Base-by-base conservation (phyloP, 352 stramenopile genomes). In the Pythium sp. region DNA sequence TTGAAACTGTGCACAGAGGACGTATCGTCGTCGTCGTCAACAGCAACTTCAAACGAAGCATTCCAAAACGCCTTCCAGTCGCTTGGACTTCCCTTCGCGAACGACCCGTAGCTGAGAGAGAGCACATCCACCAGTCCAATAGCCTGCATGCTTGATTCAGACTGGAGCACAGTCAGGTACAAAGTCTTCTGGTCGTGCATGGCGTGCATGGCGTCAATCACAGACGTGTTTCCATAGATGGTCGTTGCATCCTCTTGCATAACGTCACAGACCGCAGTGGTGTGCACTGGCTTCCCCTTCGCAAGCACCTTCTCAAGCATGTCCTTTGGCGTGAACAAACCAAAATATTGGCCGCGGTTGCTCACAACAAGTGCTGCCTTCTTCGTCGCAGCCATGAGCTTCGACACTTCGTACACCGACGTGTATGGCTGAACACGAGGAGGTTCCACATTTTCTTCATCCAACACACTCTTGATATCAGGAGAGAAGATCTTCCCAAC, bases 241-340 rank as follows among this genome's bases (percentile, higher is more conserved):
- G 77, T 87, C 20, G 88, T 77, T 28, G 90, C 77, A 46, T 92
- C 84, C 46, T 93, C 84, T 43, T 89, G 69, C 89, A 97, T 96
- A 2, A 99, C 96, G 77, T 95, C 88, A 56, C 79, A 94, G 49
- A 99, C 93, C 0, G 86, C 78, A 51, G 96, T 99, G 3, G 83
- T 94, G 68, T 98, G 86, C 22, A 98, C 87, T 12, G 92, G 89
- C 9, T 98, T 80, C 41, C 93, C 92, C 59, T 94, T 97, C 1
- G 96, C 92, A 30, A 99, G 79, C 30, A 98, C 97, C 58, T 97
- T 93, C 58, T 94, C 94, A 64, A 99, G 91, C 90, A 99, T 96
- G 74, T 99, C 95, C 74, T 99, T 99, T 26, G 98, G 97, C 0
- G 96, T 98, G 72, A 99, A 98, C 70, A 99, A 88, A 46, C 97